Percentiles rank a stretch among this genome's conserved stretches.
Evolutionary conservation across 202 grass and related monocot species (phyloP).

Genomic region (Panicum virgatum): DNA sequence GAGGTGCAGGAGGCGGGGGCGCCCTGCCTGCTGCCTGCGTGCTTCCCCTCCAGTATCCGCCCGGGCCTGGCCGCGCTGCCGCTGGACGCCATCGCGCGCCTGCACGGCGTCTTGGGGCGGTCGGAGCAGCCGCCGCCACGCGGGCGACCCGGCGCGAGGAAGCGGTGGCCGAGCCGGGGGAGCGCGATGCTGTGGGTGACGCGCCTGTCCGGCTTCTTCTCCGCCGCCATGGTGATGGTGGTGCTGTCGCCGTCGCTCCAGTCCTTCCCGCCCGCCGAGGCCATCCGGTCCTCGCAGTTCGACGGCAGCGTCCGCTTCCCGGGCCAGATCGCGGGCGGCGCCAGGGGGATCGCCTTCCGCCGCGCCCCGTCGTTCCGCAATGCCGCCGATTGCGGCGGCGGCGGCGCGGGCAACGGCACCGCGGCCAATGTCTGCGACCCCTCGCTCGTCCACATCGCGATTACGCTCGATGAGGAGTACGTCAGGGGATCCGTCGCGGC

Average conservation of each 20-base stretch:
- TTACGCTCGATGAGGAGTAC: conserved; percentile 91
- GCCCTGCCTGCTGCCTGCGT: not conserved
- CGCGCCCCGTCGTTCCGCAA: conserved; percentile 73
- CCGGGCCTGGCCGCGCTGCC: conserved; percentile 26
- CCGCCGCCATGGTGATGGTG: conserved; percentile 78
- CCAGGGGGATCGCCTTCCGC: conserved; percentile 63
- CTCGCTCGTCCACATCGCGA: conserved; percentile 86
- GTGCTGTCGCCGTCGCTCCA: conserved; percentile 86
- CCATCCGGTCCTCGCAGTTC: conserved; percentile 89
- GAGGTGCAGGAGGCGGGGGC: conserved; percentile 30
- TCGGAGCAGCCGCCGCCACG: not conserved
- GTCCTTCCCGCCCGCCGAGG: conserved; percentile 94
- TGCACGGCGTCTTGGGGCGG: conserved; percentile 36
- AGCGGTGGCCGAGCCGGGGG: conserved; percentile 26
- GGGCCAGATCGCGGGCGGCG: conserved; percentile 61
- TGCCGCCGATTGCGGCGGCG: conserved; percentile 61
- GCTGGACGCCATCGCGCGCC: conserved; percentile 45
- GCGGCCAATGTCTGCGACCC: conserved; percentile 61
- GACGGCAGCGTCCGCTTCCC: conserved; percentile 75
- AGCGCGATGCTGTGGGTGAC: conserved; percentile 80
- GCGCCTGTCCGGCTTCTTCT: conserved; percentile 76
- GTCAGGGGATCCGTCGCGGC: conserved; percentile 87
- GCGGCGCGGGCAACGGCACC: conserved; percentile 31
- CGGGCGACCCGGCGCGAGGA: conserved; percentile 18
- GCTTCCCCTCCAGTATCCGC: not conserved